A percentile compares a stretch with the other conserved stretches of the same genome.
phyloP scores from a whole-genome alignment of 805 yeast genomes.

The Metschnikowia noctiluminum region DNA sequence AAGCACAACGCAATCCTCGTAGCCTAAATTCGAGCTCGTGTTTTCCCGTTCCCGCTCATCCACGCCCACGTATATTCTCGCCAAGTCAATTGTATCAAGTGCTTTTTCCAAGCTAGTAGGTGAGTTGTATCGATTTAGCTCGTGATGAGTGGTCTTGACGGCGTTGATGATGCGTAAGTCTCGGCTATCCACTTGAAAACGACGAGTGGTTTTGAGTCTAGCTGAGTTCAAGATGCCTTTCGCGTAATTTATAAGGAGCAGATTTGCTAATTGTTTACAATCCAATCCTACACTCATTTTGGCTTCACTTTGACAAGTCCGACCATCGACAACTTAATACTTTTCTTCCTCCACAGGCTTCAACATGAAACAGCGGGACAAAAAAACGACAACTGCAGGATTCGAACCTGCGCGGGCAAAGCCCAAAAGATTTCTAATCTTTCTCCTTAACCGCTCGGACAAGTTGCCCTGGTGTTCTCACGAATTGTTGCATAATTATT shows the following conservation, averaged over 20 bases:
- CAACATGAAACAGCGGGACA: conserved; percentile 6
- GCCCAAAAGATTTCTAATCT: conserved; percentile 75
- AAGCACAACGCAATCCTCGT: conserved; percentile 36
- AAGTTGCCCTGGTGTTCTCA: no score
- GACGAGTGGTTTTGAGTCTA: neutral
- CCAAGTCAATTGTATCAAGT: conserved; percentile 61
- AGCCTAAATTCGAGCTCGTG: conserved; percentile 14
- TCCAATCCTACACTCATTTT: conserved; percentile 13
- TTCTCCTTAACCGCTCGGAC: conserved; percentile 80
- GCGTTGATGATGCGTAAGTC: conserved; percentile 4
- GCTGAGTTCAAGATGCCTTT: conserved; percentile 7
- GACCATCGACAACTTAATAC: no score
- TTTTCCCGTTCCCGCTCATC: conserved; percentile 40
- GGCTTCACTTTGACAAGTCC: no score
- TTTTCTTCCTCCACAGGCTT: neutral
- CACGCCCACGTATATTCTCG: conserved; percentile 54
- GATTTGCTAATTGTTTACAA: conserved; percentile 10
- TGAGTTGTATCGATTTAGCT: conserved; percentile 11
- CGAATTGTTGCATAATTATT: no score
- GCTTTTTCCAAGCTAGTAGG: conserved; percentile 43
- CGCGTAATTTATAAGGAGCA: conserved; percentile 9
- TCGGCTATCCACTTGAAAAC: neutral
- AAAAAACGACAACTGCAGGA: conserved; percentile 68
- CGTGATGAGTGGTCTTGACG: conserved; percentile 2
- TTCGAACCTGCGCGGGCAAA: conserved; percentile 78